These are phyloP conservation scores for Plantago lanceolata DNA, from an alignment of 305 asterid genomes.

Conservation along the genomic window DNA sequence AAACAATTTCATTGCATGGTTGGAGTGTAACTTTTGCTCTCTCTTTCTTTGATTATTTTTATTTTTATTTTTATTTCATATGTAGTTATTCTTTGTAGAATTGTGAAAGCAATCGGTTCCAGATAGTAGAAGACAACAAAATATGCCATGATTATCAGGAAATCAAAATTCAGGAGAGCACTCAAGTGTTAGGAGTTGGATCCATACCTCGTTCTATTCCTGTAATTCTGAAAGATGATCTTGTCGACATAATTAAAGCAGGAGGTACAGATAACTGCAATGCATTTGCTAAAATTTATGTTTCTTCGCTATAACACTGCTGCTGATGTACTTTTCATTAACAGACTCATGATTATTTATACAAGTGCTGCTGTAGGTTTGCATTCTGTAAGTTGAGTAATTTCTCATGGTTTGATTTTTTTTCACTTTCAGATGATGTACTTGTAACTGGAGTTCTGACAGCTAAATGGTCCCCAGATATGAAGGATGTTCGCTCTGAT, in stretches of 20 bases:
- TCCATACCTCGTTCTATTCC: conserved; percentile 94
- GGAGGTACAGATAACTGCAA: conserved; percentile 58
- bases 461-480: conserved; percentile 79
- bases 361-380: conserved; percentile 4
- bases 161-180: conserved; percentile 90
- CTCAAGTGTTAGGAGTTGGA: conserved; percentile 94
- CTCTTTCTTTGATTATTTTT: conserved; percentile 18
- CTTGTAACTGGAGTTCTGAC: conserved; percentile 87
- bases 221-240: conserved; percentile 88
- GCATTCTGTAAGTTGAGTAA: conserved; percentile 15
- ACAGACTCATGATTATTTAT: conserved; percentile 8
- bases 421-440: conserved; percentile 68
- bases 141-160: conserved; percentile 94
- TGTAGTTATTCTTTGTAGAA: conserved; percentile 35
- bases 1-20: not conserved
- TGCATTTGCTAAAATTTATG: conserved; percentile 4
- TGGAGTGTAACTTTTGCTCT: not conserved
- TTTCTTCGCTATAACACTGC: conserved; percentile 6
- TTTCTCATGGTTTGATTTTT: conserved; percentile 10
- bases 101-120: conserved; percentile 87
- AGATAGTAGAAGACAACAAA: conserved; percentile 66
- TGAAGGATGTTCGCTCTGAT: conserved; percentile 89
- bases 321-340: conserved; percentile 16
- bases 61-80: conserved; percentile 16
- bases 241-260: conserved; percentile 92